Base-by-base conservation (phyloP, 805 yeast species). In the Wickerhamiella dianesei region DNA sequence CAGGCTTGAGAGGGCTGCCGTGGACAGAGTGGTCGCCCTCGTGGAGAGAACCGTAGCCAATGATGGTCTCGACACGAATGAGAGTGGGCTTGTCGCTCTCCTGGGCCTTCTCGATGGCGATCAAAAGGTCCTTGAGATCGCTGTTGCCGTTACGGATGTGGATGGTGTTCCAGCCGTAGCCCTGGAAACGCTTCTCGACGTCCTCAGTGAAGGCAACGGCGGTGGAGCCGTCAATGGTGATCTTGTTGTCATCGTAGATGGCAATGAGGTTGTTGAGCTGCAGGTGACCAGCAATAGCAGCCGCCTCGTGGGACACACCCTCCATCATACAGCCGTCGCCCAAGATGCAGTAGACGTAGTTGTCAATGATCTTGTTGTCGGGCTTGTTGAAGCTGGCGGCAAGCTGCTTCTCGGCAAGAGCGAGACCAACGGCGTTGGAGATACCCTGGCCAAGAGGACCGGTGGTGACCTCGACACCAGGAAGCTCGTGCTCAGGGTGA, bases 371-470 rank as follows among this genome's bases (percentile, higher is more conserved):
- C 41, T 75, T 69, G 68, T 67, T 76, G 61, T 74, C 82, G 59
- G 95, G 94, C 74, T 83, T 85, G 81, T 88, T 87, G 77, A 80
- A 89, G 56, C 81, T 80, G 56, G 96, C 95, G 58, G 94, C 95
- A 51, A 84, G 70, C 69, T 86, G 88, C 56, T 80, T 78, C 71
- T 86, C 94, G 51, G 96, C 98, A 61, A 89, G 76, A 48, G 98
- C 97, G 56, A 89, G 65, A 72, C 98, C 98, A 59, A 89, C 94
- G 47, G 96, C 96, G 66, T 86, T 88, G 59, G 82, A 74, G 59
- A 89, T 76, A 80, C 98, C 98, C 72, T 89, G 98, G 66, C 98
- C 98, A 61, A 89, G 77, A 49, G 98, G 97, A 67, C 98, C 98
- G 52, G 97, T 89, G 66, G 97, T 87, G 61, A 88, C 95, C 67